Percentiles rank a stretch among this genome's conserved stretches.
Evolutionary conservation across 2,329 filamentous ascomycete species (phyloP).

Genomic region (Fonsecaea nubica): DNA sequence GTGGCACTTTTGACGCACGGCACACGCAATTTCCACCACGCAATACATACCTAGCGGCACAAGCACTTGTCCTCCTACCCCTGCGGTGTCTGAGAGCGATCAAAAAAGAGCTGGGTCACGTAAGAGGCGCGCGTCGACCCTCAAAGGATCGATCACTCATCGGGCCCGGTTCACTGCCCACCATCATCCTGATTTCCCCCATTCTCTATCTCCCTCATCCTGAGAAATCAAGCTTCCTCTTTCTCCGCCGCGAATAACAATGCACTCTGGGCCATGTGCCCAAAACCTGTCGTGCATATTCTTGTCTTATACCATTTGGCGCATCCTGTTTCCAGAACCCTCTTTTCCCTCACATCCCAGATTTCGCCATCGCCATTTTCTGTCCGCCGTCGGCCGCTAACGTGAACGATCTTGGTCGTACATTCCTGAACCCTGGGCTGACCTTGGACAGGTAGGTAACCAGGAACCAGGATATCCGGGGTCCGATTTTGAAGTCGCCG

Average conservation of each 20-base stretch:
- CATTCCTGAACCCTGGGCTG: constrained; percentile 18
- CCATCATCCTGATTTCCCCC: background rate
- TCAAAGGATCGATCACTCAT: constrained; percentile 17
- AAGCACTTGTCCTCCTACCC: background rate
- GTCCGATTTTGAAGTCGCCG: constrained; percentile 19
- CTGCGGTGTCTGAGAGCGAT: background rate
- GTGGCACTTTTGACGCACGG: constrained; percentile 5
- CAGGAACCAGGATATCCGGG: constrained; percentile 14
- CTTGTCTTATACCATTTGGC: constrained; percentile 3
- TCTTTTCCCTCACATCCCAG: constrained; percentile 3
- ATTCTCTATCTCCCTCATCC: background rate
- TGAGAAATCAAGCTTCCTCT: constrained; percentile 15
- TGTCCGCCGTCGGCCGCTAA: constrained; percentile 6
- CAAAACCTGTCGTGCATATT: background rate
- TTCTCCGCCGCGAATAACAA: constrained; percentile 9
- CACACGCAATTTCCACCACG: background rate
- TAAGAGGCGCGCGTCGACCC: constrained; percentile 17
- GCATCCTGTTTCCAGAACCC: background rate
- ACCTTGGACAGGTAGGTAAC: constrained; percentile 11
- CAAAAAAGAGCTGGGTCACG: constrained; percentile 15
- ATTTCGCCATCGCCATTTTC: constrained; percentile 10
- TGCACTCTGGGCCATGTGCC: constrained; percentile 7
- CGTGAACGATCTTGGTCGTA: background rate
- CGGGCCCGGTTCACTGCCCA: background rate
- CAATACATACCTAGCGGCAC: background rate